These are phyloP conservation scores for Pichia scutulata DNA, from an alignment of 805 yeast species.

Conservation along the genomic window DNA sequence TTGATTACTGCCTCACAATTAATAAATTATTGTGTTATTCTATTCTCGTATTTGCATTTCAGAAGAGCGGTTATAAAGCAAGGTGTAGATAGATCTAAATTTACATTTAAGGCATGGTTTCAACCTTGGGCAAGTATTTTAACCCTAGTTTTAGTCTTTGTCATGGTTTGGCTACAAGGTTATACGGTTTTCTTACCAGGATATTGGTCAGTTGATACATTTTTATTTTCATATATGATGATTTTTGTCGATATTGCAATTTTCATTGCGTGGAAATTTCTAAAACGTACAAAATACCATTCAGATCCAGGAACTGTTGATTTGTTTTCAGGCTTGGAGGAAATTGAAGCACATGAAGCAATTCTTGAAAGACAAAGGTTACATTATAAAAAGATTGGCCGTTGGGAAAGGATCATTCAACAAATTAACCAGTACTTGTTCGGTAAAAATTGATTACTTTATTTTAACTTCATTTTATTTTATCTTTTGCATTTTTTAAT, in stretches of 20 bases:
- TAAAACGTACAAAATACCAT: conserved; percentile 40
- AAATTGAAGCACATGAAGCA: conserved; percentile 50
- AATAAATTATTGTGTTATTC: conserved; percentile 51
- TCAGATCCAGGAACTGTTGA: conserved; percentile 42
- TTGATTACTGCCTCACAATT: conserved; percentile 64
- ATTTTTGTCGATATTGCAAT: conserved; percentile 47
- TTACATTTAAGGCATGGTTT: conserved; percentile 46
- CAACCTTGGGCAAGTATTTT: conserved; percentile 22
- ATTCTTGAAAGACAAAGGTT: conserved; percentile 11
- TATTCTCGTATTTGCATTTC: conserved; percentile 54
- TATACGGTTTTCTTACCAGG: conserved; percentile 53
- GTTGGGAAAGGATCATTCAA: conserved; percentile 1
- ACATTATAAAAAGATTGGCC: conserved; percentile 2
- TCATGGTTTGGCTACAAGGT: conserved; percentile 39
- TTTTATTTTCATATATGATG: conserved; percentile 66
- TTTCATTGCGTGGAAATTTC: conserved; percentile 45
- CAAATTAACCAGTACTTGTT: conserved; percentile 10
- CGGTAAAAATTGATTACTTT: conserved; percentile 9
- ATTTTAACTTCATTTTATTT: background rate
- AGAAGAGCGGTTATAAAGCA: conserved; percentile 51
- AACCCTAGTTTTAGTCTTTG: conserved; percentile 17
- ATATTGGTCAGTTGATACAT: conserved; percentile 52
- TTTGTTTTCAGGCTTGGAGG: conserved; percentile 44
- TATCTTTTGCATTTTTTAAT: background rate
- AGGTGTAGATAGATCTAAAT: conserved; percentile 34